Base-by-base conservation (phyloP, 2,329 filamentous ascomycete species). In the Nothophaeocryptopus gaeumannii region DNA sequence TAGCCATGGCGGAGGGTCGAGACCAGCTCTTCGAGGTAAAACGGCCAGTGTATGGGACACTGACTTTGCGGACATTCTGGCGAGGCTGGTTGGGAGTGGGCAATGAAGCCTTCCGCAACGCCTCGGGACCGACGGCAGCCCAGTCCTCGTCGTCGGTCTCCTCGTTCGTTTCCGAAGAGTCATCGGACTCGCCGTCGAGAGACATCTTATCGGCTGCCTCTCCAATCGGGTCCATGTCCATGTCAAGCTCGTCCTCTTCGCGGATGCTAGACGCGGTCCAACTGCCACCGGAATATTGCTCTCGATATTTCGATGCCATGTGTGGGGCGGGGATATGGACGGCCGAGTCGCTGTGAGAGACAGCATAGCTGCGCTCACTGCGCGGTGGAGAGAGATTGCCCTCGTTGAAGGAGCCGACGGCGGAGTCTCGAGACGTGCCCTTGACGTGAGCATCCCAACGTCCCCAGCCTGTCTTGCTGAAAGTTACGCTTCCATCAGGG, bases 381-480 rank as follows among this genome's bases (percentile, higher is more conserved):
- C 75, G 74, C 7, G 77, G 75, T 30, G 78, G 76, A 47, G 77
- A 79, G 35, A 70, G 54, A 45, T 64, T 58, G 37, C 59, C 60
- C 16, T 67, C 65, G 38, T 58, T 56, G 58, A 65, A 74, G 12
- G 67, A 67, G 42, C 73, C 70, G 33, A 68, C 57, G 16, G 53
- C 64, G n/a, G 65, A 65, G 51, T 67, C 65, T 29, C 61, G 54
- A 8, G 63, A 62, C 9, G 59, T 61, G 47, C 85, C 88, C 62
- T 83, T 83, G 67, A 82, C 79, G 66, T 84, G 84, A 54, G 91
- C 93, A 70, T 95, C 88, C 92, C 92, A 99, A 59, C 90, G 84
- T 52, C 93, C 93, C 92, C 92, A 97, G 65, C 92, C 92, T 51
- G 96, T 89, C 77, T 97, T 97, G 70, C 95, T 88, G 67, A 95